These are phyloP conservation scores for Venturia effusa DNA, from an alignment of 2,329 filamentous ascomycete species.

Conservation along the genomic window DNA sequence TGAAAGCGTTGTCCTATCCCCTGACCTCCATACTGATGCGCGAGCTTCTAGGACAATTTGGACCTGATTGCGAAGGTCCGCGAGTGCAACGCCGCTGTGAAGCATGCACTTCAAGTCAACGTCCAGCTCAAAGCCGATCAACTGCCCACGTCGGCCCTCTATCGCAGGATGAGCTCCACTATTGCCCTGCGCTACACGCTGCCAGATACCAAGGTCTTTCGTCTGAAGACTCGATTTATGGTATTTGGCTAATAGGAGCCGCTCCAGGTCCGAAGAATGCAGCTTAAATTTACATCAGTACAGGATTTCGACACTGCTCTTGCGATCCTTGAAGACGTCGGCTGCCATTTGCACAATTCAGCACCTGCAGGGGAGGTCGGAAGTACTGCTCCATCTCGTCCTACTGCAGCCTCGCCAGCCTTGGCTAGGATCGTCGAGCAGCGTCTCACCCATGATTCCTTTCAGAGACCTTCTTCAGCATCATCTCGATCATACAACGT, in stretches of 20 bases:
- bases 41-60: conserved; percentile 19
- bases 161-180: conserved; percentile 1
- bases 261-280: conserved; percentile 30
- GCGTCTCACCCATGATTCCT: conserved; percentile 13
- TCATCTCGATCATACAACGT: conserved; percentile 8
- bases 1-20: neutral
- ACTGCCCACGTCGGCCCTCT: conserved; percentile 16
- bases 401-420: neutral
- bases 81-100: conserved; percentile 13
- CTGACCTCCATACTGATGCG: neutral
- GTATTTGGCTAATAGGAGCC: neutral
- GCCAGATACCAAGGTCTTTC: conserved; percentile 12
- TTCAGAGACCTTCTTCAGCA: conserved; percentile 11
- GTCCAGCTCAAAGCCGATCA: conserved; percentile 26
- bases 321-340: conserved; percentile 22
- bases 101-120: conserved; percentile 16
- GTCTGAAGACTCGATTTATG: conserved; percentile 11
- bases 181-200: conserved; percentile 27
- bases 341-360: conserved; percentile 21
- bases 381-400: neutral
- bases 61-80: conserved; percentile 20
- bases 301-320: conserved; percentile 26
- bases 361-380: conserved; percentile 6
- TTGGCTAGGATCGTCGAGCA: neutral
- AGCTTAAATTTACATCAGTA: conserved; percentile 31